These are phyloP conservation scores for Citrullus mucosospermus DNA, from an alignment of 306 rosid genomes.

Conservation along the genomic window DNA sequence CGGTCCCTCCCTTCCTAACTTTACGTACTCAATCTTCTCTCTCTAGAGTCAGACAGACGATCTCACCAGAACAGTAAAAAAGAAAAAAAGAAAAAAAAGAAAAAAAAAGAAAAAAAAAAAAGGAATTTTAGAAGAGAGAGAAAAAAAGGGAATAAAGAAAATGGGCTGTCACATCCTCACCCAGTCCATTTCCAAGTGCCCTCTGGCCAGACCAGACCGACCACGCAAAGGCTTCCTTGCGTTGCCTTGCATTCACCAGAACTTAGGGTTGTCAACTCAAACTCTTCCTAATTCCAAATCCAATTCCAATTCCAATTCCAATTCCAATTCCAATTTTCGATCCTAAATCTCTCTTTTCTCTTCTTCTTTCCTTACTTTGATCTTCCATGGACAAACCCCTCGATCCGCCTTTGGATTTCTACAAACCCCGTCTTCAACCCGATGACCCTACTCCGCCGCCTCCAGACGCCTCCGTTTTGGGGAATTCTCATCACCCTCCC, in stretches of 20 bases:
- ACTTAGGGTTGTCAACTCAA: slow-evolving; percentile 36
- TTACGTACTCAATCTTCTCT: background rate
- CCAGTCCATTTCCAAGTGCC: slow-evolving; percentile 33
- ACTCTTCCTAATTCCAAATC: background rate
- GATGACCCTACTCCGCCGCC: background rate
- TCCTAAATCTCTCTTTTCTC: background rate
- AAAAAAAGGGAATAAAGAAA: background rate
- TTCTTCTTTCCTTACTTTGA: too few relatives aligned
- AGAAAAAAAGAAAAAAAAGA: too few relatives aligned
- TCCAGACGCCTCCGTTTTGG: background rate
- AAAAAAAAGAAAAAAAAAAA: background rate
- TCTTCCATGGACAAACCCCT: background rate
- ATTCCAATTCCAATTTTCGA: background rate
- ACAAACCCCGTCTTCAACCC: background rate
- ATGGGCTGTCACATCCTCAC: slow-evolving; percentile 31
- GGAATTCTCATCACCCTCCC: background rate
- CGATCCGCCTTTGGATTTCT: background rate
- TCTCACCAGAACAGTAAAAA: background rate
- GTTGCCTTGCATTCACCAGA: background rate
- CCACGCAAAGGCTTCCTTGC: slow-evolving; percentile 5
- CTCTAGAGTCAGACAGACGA: background rate
- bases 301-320: too few relatives aligned
- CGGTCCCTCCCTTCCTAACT: background rate
- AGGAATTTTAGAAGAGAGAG: too few relatives aligned
- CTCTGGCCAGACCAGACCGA: slow-evolving; percentile 22